Base-by-base conservation (phyloP, 768 basidiomycete genomes). In the Sarcomyxa edulis region DNA sequence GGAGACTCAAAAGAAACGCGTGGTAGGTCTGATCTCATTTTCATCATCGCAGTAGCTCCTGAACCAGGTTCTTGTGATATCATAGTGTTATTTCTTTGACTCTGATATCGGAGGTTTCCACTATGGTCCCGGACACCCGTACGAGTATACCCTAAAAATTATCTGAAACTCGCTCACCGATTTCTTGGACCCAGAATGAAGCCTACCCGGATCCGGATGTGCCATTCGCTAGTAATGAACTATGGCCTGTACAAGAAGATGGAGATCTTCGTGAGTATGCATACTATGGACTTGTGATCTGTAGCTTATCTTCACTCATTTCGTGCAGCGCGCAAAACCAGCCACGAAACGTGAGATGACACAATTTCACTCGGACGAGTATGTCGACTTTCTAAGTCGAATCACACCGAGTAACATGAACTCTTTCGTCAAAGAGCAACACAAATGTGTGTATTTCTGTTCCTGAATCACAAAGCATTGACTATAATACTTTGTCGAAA, bases 281-380 rank as follows among this genome's bases (percentile, higher is more conserved):
- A 15, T 6, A 20, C 11, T 39, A 12, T 14, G n/a, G 25, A 21
- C 21, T 18, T 23, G 7, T n/a, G 7, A 14, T n/a, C 20, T 22
- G n/a, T 39, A 12, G 32, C 18, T 26, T 22, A 36, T 46, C 5
- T 26, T 40, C 21, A 35, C 22, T 21, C 19, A 20, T 12, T 37
- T 38, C 29, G 21, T 31, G 19, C 51, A 99, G 96, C 81, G 96
- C 44, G 96, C 96, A 4, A 99, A 99, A 73, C 96, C 96, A 5
- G 96, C 96, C 6, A 99, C 96, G 3, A 96, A 96, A 64, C 86
- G 96, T 44, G 96, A 99, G 61, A 98, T 99, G 96, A 95, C 96
- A 14, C 89, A 99, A 55, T 99, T 98, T 56, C 95, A 98, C 61
- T 94, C 95, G 4, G 95, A 99, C 60, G 96, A 98, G 70, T 99